phyloP scores from a whole-genome alignment of 371 early-diverging fungal species.

The Smittium culicis region DNA sequence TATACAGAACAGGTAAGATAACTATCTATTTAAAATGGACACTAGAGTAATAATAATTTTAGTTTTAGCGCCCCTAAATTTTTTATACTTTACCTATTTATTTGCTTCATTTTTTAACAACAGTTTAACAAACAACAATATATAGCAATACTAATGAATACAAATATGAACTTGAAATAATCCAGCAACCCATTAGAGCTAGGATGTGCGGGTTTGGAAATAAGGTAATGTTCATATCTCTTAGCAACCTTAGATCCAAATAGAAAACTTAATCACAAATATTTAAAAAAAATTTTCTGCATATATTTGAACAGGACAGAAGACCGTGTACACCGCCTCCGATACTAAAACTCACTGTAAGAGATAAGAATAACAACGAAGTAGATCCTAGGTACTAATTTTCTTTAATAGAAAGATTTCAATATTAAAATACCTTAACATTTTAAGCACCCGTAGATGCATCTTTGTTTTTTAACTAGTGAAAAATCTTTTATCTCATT shows the following conservation, averaged over 20 bases:
- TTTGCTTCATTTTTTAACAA: no score
- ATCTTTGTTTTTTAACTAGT: not conserved
- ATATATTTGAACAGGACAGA: constrained; percentile 23
- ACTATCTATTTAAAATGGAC: no score
- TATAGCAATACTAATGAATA: no score
- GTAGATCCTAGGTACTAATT: constrained; percentile 19
- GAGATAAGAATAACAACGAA: constrained; percentile 16
- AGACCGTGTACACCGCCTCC: constrained; percentile 36
- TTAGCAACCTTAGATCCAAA: no score
- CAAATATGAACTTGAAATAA: constrained; percentile 31
- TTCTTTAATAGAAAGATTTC: no score
- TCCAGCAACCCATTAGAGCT: constrained; percentile 63
- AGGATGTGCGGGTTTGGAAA: constrained; percentile 78
- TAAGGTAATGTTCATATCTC: no score
- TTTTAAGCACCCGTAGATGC: not conserved
- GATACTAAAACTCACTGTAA: constrained; percentile 28
- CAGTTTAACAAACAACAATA: no score
- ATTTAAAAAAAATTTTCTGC: not conserved
- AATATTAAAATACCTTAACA: no score
- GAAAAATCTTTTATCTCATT: not conserved
- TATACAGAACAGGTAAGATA: no score
- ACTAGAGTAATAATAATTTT: no score
- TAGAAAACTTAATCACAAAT: not conserved
- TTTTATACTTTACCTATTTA: no score
- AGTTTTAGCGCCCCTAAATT: no score